Evolutionary conservation across 805 yeast species (phyloP), one percentile per base, ranked within the genome.

Genomic region (Priceomyces carsonii): DNA sequence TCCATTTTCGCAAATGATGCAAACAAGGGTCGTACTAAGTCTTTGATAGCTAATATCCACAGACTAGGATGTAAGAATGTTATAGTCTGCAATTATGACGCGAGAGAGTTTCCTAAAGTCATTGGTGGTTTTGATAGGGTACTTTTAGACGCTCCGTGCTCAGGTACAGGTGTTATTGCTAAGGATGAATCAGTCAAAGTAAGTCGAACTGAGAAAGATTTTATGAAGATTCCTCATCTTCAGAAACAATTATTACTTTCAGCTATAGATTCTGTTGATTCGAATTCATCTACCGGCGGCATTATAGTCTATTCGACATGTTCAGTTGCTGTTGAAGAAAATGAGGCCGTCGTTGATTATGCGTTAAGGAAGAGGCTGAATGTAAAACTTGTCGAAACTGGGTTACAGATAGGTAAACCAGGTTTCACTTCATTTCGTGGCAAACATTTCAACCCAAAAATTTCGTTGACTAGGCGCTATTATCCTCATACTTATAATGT

Each of bases 121-220:
- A 88, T 93, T 59, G 99, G 99, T 49, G 99, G 99, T 0, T 93
- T 93, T 52, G 98, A 93, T 61, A 80, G 99, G 64, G 81, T 93
- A 25, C 69, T 93, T 45, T 72, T 93, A 50, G 99, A 93, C 73
- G 99, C 99, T 21, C 99, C 99, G 47, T 93, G 99, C 68, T 89
- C 99, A 5, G 99, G 99, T 70, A 91, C 99, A 3, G 99, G 99
- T 67, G 99, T 93, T 50, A 93, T 93, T 57, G 93, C 96, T 42
- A 93, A 93, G 69, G 99, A 93, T 68, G 95, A 88, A 57, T 81
- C 87, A 35, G 98, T 93, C 43, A 93, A 93, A 65, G 82, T 85
- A 9, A 82, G 85, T 44, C 83, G 98, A 72, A 89, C 95, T 14
- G 97, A 89, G 58, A 89, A 89, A 63, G 99, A 93, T 64, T 93